phyloP scores from a whole-genome alignment of 352 stramenopile species.

The Globisporangium iwayamae region DNA sequence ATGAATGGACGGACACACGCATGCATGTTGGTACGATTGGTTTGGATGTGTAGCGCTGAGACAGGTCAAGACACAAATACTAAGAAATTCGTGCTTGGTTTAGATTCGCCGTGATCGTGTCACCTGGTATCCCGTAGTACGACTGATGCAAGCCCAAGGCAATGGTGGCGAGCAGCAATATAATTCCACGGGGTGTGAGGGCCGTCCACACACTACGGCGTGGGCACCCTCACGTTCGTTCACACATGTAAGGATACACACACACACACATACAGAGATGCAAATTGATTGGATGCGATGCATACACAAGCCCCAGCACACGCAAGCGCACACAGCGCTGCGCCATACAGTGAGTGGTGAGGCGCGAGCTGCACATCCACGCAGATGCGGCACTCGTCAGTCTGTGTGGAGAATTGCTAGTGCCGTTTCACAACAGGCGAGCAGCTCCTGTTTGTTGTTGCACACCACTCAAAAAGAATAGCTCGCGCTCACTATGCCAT shows the following conservation, averaged over 20 bases:
- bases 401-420: conserved; percentile 23
- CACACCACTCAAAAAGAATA: conserved; percentile 7
- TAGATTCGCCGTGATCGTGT: conserved; percentile 76
- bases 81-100: conserved; percentile 69
- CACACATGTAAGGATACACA: conserved; percentile 12
- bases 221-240: background rate
- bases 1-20: background rate
- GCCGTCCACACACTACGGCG: background rate
- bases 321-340: background rate
- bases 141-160: conserved; percentile 81
- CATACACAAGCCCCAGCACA: background rate
- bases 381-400: background rate
- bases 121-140: conserved; percentile 71
- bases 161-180: conserved; percentile 75
- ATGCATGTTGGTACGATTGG: background rate
- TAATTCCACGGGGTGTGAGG: conserved; percentile 41
- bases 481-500: too few relatives aligned
- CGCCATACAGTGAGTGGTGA: too few relatives aligned
- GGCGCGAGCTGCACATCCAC: too few relatives aligned
- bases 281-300: background rate
- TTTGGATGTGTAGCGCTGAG: conserved; percentile 66
- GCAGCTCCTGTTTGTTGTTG: background rate
- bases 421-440: conserved; percentile 10
- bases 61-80: conserved; percentile 84
- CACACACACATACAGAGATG: background rate